Base-by-base conservation (phyloP, 441 rosid genomes). In the Bocquillonia castaneifolia region DNA sequence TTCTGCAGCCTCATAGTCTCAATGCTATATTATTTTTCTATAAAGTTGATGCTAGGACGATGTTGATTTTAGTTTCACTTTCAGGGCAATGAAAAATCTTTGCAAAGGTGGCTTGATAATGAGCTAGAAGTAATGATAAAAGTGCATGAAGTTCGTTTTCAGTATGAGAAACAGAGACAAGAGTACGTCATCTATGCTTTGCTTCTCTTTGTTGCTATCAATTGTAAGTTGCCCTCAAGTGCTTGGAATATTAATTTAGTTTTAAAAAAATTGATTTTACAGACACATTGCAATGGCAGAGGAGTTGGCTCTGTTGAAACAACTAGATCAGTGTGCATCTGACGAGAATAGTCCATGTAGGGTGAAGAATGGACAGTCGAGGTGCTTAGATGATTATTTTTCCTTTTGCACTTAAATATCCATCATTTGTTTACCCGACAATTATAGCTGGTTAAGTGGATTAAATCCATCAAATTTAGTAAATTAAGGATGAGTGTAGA, bases 111-210 rank as follows among this genome's bases (percentile, higher is more conserved):
- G 99, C 91, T 95, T 71, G 93, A 95, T 67, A 91, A 92, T 48
- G 98, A 95, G 81, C 80, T 92, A 70, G 97, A 95, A 81, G 97
- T 95, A 70, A 90, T 92, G 96, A 96, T 89, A 78, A 86, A 95
- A 79, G 93, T 95, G 76, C 97, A 92, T 76, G 99, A 89, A 88
- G 99, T 95, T 65, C 98, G 96, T 59, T 84, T 83, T 60, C 97
- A 95, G 74, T 90, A 92, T 69, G 98, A 92, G 85, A 94, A 86
- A 78, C 98, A 94, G 82, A 90, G 93, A 78, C 93, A 92, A 72
- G 97, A 90, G 98, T 94, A 89, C 40, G 98, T 78, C 25, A 18
- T 22, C 37, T 47, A 20, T 12, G 25, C 20, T 42, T 28, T 56
- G 26, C 14, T 58, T 45, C 13, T 10, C 44, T 56, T 22, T n/a